Evolutionary conservation across 352 stramenopile genomes (phyloP), one percentile per base, ranked within the genome.

Genomic region (Pythium plurisporium): DNA sequence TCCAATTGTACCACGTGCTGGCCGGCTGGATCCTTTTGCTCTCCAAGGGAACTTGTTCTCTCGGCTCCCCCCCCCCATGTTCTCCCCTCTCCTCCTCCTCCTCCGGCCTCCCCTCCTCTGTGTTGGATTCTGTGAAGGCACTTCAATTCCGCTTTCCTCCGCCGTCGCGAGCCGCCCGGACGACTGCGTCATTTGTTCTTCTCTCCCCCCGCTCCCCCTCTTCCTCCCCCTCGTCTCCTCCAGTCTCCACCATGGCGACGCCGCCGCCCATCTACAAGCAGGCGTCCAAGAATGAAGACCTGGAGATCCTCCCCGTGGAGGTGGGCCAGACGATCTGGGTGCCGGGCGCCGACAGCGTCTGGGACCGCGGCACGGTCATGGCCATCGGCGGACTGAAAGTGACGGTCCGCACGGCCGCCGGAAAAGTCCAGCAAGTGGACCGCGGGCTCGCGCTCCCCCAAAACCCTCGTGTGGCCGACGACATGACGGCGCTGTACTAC

Each of bases 401-500:
- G 19, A 95, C 82, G 14, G 83, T 95, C 44, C 83, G 81, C 54
- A 95, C 84, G 27, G 70, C 81, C 41, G 79, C 81, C 30, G 82
- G 85, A 44, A 95, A 93, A 62, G 82, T 95, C 45, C 79, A 91
- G 71, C 85, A 93, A 54, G 85, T 95, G 22, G 83, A 95, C 55
- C 85, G 85, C 42, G 62, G 69, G 4, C 70, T 89, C 31, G 78
- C 83, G 30, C 62, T 92, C 42, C 85, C 85, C 37, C 69, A 72
- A 43, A 95, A 95, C 64, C 85, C 85, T n/a, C 86, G 86, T 58
- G 83, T 93, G 62, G 79, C 79, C 5, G 83, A 94, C 69, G 90
- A 97, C 61, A 97, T 99, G 90, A 97, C 91, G 17, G 88, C 96
- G 65, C 80, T 99, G 7, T 91, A 94, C 56, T 90, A 98, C 69